These are phyloP conservation scores for Cyclostephanos invisitatus DNA, from an alignment of 108 stramenopile species.

Conservation along the genomic window DNA sequence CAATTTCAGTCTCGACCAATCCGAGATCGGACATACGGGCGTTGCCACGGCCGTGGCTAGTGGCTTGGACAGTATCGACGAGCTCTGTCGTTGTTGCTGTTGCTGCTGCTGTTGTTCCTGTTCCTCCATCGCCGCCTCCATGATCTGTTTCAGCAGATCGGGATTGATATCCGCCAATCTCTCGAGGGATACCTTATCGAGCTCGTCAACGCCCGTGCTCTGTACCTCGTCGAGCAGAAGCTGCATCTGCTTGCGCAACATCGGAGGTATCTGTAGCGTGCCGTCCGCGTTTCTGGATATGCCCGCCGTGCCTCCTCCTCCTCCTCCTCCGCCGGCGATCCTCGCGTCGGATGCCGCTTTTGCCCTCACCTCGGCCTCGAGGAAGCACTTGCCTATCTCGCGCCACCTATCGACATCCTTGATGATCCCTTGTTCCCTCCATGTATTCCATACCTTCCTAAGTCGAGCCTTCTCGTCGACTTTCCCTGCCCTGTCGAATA, in stretches of 20 bases:
- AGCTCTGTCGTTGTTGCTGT: neutral
- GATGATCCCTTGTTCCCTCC: constrained; percentile 66
- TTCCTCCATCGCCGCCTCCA: constrained; percentile 59
- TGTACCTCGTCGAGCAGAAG: constrained; percentile 79
- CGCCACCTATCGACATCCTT: constrained; percentile 54
- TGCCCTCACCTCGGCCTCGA: constrained; percentile 28
- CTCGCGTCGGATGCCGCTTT: constrained; percentile 15
- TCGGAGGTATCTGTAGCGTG: constrained; percentile 49
- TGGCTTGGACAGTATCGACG: constrained; percentile 4
- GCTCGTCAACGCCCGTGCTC: constrained; percentile 65
- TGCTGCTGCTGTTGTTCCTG: constrained; percentile 20
- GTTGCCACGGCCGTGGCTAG: neutral
- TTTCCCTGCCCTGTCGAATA: constrained; percentile 45
- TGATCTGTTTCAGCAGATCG: constrained; percentile 68
- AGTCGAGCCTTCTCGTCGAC: constrained; percentile 56
- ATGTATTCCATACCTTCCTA: constrained; percentile 80
- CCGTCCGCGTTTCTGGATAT: constrained; percentile 56
- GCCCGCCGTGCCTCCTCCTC: neutral
- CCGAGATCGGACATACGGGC: constrained; percentile 26
- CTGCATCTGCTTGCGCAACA: constrained; percentile 77
- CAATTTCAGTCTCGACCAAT: constrained; percentile 70
- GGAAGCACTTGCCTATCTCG: constrained; percentile 71
- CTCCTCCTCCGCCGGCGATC: neutral
- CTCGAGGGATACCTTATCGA: constrained; percentile 85
- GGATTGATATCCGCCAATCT: constrained; percentile 83